phyloP scores from a whole-genome alignment of 768 basidiomycete species.

The Russula sp. region DNA sequence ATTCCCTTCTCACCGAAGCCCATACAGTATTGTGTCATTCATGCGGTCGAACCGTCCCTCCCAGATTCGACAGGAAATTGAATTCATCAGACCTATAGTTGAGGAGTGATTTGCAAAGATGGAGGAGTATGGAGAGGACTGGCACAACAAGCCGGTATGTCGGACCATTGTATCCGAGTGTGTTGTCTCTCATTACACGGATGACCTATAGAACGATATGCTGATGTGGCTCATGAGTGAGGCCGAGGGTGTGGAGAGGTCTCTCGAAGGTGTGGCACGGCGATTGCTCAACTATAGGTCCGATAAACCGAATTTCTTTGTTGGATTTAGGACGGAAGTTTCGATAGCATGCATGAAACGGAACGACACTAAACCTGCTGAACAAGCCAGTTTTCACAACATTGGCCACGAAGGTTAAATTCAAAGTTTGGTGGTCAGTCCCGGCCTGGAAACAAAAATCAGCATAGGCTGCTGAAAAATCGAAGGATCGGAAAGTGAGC shows the following conservation, averaged over 20 bases:
- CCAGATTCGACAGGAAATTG: background rate
- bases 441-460: background rate
- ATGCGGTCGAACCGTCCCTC: background rate
- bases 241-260: slow-evolving; percentile 35
- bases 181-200: background rate
- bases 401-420: background rate
- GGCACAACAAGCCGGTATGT: slow-evolving; percentile 6
- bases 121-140: background rate
- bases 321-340: background rate
- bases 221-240: slow-evolving; percentile 44
- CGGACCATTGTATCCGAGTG: background rate
- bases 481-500: no score
- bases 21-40: background rate
- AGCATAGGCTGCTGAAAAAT: background rate
- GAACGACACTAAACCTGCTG: background rate
- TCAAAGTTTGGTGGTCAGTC: background rate
- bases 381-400: background rate
- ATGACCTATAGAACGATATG: slow-evolving; percentile 39
- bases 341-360: background rate
- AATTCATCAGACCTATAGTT: slow-evolving; percentile 6
- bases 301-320: background rate
- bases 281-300: slow-evolving; percentile 31
- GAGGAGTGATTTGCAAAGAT: slow-evolving; percentile 10
- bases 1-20: background rate
- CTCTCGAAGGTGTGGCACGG: slow-evolving; percentile 33